Percentiles rank a stretch among this genome's conserved stretches.
Evolutionary conservation across 768 basidiomycete genomes (phyloP).

Genomic region (Amanita phalloides): DNA sequence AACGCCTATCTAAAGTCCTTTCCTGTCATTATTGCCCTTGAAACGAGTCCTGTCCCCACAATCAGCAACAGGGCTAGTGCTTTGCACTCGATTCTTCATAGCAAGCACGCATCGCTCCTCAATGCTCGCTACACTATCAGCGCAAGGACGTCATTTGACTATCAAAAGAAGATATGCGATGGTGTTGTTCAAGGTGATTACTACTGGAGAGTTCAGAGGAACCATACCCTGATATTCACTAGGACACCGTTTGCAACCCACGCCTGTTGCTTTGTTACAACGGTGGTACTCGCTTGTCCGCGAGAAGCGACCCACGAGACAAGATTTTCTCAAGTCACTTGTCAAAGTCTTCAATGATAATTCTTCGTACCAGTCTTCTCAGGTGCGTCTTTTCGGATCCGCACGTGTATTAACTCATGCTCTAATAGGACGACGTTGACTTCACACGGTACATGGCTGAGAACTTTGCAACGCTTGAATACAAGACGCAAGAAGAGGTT

Average conservation of each 20-base stretch:
- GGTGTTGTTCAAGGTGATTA: conserved; percentile 42
- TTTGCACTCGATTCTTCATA: conserved; percentile 73
- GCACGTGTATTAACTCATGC: not conserved
- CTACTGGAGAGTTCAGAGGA: not conserved
- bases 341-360: conserved; percentile 77
- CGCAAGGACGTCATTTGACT: conserved; percentile 73
- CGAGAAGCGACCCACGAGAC: conserved; percentile 78
- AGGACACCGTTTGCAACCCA: conserved; percentile 60
- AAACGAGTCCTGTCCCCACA: conserved; percentile 57
- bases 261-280: conserved; percentile 67
- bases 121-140: conserved; percentile 79
- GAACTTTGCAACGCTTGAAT: conserved; percentile 86
- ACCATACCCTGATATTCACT: not conserved
- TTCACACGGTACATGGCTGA: conserved; percentile 92
- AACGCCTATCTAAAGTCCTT: conserved; percentile 47
- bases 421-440: conserved; percentile 62
- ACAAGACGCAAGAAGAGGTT: conserved; percentile 92
- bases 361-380: conserved; percentile 40
- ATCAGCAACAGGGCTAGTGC: conserved; percentile 70
- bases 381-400: conserved; percentile 25
- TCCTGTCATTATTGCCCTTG: conserved; percentile 87
- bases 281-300: conserved; percentile 88
- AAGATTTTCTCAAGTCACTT: conserved; percentile 81
- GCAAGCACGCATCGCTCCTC: conserved; percentile 82
- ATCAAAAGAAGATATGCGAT: conserved; percentile 51